Evolutionary conservation across 2,329 filamentous ascomycete species (phyloP), one percentile per base, ranked within the genome.

Genomic region (Neofusicoccum umdonicola): DNA sequence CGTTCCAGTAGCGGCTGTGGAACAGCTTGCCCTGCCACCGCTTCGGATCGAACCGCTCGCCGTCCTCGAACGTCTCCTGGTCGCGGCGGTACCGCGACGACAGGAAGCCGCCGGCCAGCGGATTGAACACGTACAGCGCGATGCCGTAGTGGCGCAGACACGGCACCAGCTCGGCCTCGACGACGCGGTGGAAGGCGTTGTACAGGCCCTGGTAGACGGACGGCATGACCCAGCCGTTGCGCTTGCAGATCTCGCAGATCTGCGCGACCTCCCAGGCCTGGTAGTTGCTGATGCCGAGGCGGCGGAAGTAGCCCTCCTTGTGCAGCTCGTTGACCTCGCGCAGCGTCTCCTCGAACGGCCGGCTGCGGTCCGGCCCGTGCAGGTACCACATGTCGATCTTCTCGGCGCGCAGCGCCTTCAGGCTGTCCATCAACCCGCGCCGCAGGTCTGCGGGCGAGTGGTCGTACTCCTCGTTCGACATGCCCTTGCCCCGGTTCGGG

Each of bases 341-440:
- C n/a, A 84, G 72, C 1, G 82, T 83, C 4, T 79, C 78, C 57
- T 80, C 78, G 58, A 79, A 76, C 0, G 82, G 80, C 1, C 76
- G 79, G 0, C 71, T 78, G n/a, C 78, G 74, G 68, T 85, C 83
- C 62, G 82, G 82, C 0, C 75, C 78, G 67, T 85, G 83, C 2
- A 85, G 76, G 65, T 85, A 85, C 69, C 77, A 83, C 58, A 83
- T 78, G 44, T 84, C 76, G 2, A 85, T 71, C 65, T 77, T 77
- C 31, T 75, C 70, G 0, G 75, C 71, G 39, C 77, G 70, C 13
- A 84, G 72, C 1, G 77, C 79, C 44, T 72, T 66, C 34, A 83
- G 66, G 15, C 77, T 79, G 9, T 74, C 70, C 37, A 69, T 64
- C 4, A 83, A 65, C 3, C 71, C 76, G 4, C 72, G 66, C 0